Evolutionary conservation across 441 rosid species (phyloP), one percentile per base, ranked within the genome.

Genomic region (Theobroma grandiflorum): DNA sequence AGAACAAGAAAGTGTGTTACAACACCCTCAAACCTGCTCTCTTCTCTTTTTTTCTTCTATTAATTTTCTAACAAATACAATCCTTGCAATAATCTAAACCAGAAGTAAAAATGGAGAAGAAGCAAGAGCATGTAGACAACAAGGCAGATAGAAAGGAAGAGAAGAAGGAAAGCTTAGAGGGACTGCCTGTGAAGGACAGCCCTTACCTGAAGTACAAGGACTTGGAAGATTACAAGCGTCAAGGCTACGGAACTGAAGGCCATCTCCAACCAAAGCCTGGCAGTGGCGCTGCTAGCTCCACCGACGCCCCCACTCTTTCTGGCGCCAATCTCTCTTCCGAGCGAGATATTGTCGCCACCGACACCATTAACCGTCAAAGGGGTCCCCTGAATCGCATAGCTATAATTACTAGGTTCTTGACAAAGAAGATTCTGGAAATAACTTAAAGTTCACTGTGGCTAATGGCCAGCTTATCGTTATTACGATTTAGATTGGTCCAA

Each of bases 201-300:
- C 89, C 89, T 18, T 85, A 85, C 57, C 20, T 75, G 15, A 81
- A 83, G 53, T 82, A 80, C 63, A 53, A 75, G 4, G 85, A 80
- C 80, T 10, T 85, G 77, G 91, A 88, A 78, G 91, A 88, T 26
- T 85, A 88, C 84, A 86, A 88, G 82, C 87, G 69, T 31, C 55
- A 50, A 64, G 87, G 74, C 3, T 88, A 88, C 45, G 86, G 88
- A 72, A 74, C 88, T 1, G 75, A 83, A 77, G 89, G 89, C 40
- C 89, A 85, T 74, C 86, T 10, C 0, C 52, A 83, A 45, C 87
- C 91, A 1, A 79, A 76, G 49, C 49, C 80, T 16, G 89, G 87
- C 78, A 80, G 73, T 0, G 87, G 87, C 3, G 82, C 86, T 6
- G 82, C 84, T 35, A 84, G 86, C 12, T 69, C 83, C 86, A 88